Percentiles rank a stretch among this genome's conserved stretches.
These are phyloP conservation scores for Macrolepiota albuminosa DNA, from an alignment of 768 basidiomycete species.

Conservation along the genomic window DNA sequence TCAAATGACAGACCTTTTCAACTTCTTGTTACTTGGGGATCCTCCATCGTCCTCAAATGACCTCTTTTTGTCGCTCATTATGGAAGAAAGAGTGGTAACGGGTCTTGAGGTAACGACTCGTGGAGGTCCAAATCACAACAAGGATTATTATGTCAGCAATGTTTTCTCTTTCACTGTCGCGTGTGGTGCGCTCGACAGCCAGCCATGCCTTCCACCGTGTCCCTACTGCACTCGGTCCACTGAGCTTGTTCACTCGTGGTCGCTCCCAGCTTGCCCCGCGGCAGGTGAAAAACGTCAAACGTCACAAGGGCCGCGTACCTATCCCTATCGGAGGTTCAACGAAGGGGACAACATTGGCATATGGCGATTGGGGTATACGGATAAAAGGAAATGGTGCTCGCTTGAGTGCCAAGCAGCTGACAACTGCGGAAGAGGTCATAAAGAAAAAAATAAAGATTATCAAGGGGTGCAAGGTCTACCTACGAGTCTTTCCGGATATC, in stretches of 20 bases:
- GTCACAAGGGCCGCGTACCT: slow-evolving; percentile 87
- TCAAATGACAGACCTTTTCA: slow-evolving; percentile 52
- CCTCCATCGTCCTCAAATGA: slow-evolving; percentile 53
- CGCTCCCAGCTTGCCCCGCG: slow-evolving; percentile 76
- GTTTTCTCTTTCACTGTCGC: slow-evolving; percentile 40
- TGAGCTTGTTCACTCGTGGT: slow-evolving; percentile 37
- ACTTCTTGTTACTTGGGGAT: slow-evolving; percentile 46
- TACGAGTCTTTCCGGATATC: slow-evolving; percentile 94
- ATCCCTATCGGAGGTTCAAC: slow-evolving; percentile 87
- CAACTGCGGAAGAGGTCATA: slow-evolving; percentile 81
- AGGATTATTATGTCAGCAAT: slow-evolving; percentile 24
- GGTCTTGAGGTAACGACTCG: not conserved
- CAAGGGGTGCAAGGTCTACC: slow-evolving; percentile 82
- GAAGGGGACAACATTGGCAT: slow-evolving; percentile 89
- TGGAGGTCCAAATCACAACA: slow-evolving; percentile 3
- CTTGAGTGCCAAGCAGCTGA: slow-evolving; percentile 86
- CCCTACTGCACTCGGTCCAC: slow-evolving; percentile 24
- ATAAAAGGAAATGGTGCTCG: slow-evolving; percentile 80
- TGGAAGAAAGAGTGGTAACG: not conserved
- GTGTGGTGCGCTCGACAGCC: slow-evolving; percentile 20
- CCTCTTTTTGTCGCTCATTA: slow-evolving; percentile 68
- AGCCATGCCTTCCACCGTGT: slow-evolving; percentile 17
- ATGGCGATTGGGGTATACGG: slow-evolving; percentile 89
- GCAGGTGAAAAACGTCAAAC: slow-evolving; percentile 77
- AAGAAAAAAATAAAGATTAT: slow-evolving; percentile 85